phyloP scores from a whole-genome alignment of 2,329 filamentous ascomycete genomes.

The Cercospora brassicicola region DNA sequence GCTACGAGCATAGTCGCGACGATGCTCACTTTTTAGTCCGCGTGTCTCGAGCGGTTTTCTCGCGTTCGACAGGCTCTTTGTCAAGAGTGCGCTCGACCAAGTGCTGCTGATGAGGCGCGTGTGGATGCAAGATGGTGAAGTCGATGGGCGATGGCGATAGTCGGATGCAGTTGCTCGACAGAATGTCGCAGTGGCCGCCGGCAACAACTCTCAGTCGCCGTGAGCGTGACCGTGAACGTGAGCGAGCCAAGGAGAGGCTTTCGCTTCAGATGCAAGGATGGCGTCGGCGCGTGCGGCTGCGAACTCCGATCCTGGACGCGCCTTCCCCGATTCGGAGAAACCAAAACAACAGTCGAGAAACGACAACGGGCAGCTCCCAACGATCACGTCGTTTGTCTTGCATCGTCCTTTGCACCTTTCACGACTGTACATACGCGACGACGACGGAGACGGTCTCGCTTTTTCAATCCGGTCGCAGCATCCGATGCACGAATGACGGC shows the following conservation, averaged over 20 bases:
- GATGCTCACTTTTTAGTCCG: neutral
- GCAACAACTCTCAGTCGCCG: neutral
- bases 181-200: neutral
- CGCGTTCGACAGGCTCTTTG: neutral
- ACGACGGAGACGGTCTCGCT: neutral
- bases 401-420: neutral
- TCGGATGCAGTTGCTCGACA: neutral
- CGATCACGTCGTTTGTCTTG: neutral
- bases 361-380: neutral
- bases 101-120: neutral
- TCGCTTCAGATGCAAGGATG: neutral
- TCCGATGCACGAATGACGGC: conserved; percentile 10
- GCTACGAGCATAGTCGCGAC: conserved; percentile 7
- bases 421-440: conserved; percentile 8
- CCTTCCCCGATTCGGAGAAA: neutral
- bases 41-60: neutral
- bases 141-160: neutral
- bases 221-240: neutral
- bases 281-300: neutral
- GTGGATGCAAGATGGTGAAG: neutral
- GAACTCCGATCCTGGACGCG: neutral
- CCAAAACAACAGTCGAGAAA: neutral
- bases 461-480: no score
- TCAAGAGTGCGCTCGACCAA: neutral
- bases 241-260: neutral